Evolutionary conservation across 2,329 filamentous ascomycete species (phyloP).

Genomic region (Alternaria atra): DNA sequence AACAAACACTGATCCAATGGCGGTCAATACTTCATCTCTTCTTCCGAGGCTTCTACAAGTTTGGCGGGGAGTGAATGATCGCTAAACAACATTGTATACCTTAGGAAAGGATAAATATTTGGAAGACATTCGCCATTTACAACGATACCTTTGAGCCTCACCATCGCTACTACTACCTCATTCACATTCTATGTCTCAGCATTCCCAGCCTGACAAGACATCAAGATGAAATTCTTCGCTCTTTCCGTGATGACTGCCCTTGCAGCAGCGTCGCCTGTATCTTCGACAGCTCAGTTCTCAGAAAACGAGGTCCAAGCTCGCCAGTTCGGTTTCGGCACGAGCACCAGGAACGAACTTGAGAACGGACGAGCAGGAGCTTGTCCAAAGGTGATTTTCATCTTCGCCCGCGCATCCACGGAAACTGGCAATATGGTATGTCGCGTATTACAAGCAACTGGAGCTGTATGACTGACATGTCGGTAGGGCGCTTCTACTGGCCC

Average conservation of each 20-base stretch:
- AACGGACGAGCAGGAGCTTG: constrained; percentile 27
- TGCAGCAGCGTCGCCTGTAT: constrained; percentile 23
- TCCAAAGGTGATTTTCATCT: constrained; percentile 41
- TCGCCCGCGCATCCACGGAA: constrained; percentile 37
- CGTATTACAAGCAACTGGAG: not conserved
- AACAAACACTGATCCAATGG: not conserved
- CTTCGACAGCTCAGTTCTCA: constrained; percentile 14
- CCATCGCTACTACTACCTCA: not conserved
- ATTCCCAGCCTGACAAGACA: not conserved
- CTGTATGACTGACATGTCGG: not conserved
- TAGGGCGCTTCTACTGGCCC: constrained; percentile 35
- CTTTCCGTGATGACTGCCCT: constrained; percentile 25
- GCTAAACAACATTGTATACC: not conserved
- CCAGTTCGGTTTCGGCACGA: constrained; percentile 19
- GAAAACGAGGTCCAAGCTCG: constrained; percentile 22
- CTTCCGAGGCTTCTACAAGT: constrained; percentile 1
- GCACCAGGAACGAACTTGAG: constrained; percentile 34
- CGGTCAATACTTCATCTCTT: not conserved
- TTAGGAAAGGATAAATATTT: not conserved
- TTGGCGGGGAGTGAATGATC: not conserved
- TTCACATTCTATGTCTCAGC: not conserved
- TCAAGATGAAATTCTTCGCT: constrained; percentile 34
- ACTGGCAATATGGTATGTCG: constrained; percentile 39
- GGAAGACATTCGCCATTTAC: not conserved
- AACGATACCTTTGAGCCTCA: constrained; percentile 1